Conservation (phyloP, 1,284 basidiomycete species). For the Ceratobasidium theobromae region DNA sequence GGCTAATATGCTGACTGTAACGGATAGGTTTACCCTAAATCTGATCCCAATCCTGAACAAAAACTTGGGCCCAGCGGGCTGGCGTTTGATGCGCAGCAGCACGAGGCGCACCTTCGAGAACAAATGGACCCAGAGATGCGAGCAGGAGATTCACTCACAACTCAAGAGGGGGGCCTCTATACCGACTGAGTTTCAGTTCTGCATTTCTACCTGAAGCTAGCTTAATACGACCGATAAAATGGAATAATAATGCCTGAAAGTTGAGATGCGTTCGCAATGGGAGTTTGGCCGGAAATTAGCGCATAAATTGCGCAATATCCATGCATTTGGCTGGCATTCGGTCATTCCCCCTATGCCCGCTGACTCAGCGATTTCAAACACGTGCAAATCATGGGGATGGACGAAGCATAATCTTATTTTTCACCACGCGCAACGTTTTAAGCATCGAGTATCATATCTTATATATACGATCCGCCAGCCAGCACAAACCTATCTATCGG, state of each 20-base stretch:
- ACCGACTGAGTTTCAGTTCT: background rate
- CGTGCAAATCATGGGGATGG: constrained; percentile 15
- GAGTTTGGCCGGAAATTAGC: no score
- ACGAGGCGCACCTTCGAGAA: constrained; percentile 2
- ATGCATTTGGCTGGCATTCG: no score
- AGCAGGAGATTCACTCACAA: constrained; percentile 17
- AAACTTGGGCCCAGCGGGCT: background rate
- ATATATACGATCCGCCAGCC: constrained; percentile 3
- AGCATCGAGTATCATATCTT: constrained; percentile 7
- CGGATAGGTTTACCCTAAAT: constrained; percentile 17
- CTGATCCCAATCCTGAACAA: constrained; percentile 7
- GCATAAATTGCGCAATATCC: no score
- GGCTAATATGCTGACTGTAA: background rate
- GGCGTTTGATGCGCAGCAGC: background rate
- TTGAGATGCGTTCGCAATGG: no score
- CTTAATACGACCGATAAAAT: no score
- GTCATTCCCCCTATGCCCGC: no score
- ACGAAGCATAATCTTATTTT: constrained; percentile 31
- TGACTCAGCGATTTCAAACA: constrained; percentile 5
- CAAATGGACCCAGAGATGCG: constrained; percentile 8
- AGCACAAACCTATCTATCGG: constrained; percentile 21
- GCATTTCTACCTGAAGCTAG: no score
- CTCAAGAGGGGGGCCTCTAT: constrained; percentile 17
- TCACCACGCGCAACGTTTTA: constrained; percentile 2
- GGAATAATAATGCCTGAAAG: no score